phyloP scores from a whole-genome alignment of 1,284 basidiomycete genomes.

The Neotropicomus parvogracilis region DNA sequence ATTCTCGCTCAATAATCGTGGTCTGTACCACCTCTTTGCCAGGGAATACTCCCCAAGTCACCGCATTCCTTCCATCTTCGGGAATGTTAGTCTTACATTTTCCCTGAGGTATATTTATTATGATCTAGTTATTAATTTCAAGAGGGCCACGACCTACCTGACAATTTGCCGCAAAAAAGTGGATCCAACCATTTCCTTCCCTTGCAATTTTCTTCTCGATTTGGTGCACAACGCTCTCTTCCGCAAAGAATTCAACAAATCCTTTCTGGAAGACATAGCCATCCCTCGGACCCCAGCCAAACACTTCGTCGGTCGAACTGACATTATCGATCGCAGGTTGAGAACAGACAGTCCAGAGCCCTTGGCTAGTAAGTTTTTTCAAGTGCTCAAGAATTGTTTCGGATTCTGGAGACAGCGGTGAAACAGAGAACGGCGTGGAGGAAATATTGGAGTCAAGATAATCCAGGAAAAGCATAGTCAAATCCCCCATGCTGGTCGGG shows the following conservation, averaged over 20 bases:
- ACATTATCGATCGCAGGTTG: constrained; percentile 91
- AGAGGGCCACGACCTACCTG: constrained; percentile 45
- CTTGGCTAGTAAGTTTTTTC: constrained; percentile 67
- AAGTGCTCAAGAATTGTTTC: constrained; percentile 77
- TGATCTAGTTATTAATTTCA: constrained; percentile 1
- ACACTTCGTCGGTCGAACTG: constrained; percentile 67
- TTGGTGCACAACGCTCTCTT: constrained; percentile 56
- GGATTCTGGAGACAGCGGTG: constrained; percentile 84
- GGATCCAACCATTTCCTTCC: constrained; percentile 63
- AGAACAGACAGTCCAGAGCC: constrained; percentile 96
- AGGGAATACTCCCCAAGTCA: constrained; percentile 99
- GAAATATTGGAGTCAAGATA: constrained; percentile 71
- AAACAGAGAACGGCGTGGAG: constrained; percentile 87
- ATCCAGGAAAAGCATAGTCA: constrained; percentile 77
- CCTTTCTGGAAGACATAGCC: constrained; percentile 98
- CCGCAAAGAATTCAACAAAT: constrained; percentile 95
- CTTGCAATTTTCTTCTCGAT: constrained; percentile 59
- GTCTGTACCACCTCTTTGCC: constrained; percentile 95
- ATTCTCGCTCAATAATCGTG: constrained; percentile 93
- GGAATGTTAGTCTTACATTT: constrained; percentile 81
- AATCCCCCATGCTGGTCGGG: constrained; percentile 67
- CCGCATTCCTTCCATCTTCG: constrained; percentile 83
- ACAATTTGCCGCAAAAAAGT: constrained; percentile 83
- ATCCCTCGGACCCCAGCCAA: constrained; percentile 90
- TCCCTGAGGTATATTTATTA: constrained; percentile 47